These are phyloP conservation scores for Termitomyces sp. DNA, from an alignment of 768 basidiomycete species.

Conservation along the genomic window DNA sequence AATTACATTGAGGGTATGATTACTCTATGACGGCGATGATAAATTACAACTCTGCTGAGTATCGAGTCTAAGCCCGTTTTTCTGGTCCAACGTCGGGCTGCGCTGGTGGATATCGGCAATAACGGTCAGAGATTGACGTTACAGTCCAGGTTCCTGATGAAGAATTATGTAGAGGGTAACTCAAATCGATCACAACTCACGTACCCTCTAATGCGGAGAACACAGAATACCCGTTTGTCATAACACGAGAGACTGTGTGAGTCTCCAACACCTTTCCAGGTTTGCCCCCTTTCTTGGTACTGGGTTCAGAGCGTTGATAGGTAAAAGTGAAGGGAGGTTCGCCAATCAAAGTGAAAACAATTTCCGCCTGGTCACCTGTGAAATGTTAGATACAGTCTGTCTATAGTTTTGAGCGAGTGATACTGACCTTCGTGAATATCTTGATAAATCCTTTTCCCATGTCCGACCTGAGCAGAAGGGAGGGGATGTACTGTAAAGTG, in stretches of 20 bases:
- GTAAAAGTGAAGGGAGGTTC: conserved; percentile 97
- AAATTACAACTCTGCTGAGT: conserved; percentile 13
- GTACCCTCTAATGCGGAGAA: conserved; percentile 88
- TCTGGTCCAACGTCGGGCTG: conserved; percentile 44
- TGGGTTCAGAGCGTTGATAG: conserved; percentile 79
- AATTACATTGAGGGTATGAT: conserved; percentile 12
- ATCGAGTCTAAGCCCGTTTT: conserved; percentile 23
- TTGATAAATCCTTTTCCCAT: conserved; percentile 76
- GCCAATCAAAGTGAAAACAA: conserved; percentile 84
- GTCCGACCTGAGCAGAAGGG: conserved; percentile 85
- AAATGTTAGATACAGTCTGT: not conserved
- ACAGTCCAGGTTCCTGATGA: conserved; percentile 83
- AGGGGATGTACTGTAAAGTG: conserved; percentile 71
- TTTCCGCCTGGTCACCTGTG: conserved; percentile 88
- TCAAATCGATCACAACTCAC: conserved; percentile 12
- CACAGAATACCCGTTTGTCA: conserved; percentile 76
- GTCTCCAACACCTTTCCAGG: conserved; percentile 83
- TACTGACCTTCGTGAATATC: conserved; percentile 82
- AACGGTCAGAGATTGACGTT: conserved; percentile 84
- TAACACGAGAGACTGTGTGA: conserved; percentile 81
- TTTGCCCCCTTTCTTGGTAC: conserved; percentile 60
- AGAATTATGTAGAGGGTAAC: not conserved
- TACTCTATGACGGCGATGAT: conserved; percentile 3
- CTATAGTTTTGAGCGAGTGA: not conserved
- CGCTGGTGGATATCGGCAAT: conserved; percentile 82